phyloP scores from a whole-genome alignment of 139 green algal species.

The Spirogloea muscicola region DNA sequence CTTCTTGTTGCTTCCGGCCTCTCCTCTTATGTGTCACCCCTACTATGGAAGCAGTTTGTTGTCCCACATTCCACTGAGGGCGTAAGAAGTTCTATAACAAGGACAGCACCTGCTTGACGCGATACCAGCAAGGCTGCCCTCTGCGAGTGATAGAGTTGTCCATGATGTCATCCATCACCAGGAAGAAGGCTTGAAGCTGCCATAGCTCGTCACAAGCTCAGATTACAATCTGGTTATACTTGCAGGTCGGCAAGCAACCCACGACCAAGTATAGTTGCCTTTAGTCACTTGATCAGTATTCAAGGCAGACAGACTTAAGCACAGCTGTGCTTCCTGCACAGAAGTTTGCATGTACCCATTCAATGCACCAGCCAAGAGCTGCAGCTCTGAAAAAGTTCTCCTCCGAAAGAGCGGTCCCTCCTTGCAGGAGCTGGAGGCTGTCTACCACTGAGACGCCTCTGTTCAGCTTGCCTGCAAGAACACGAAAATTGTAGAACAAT shows the following conservation, averaged over 20 bases:
- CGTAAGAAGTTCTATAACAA: too few relatives aligned
- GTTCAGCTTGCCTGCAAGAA: constrained; percentile 85
- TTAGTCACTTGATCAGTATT: too few relatives aligned
- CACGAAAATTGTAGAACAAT: neutral
- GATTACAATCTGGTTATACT: too few relatives aligned
- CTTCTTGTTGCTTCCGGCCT: too few relatives aligned
- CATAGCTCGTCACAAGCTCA: constrained; percentile 3
- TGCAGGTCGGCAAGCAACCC: too few relatives aligned
- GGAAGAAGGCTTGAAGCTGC: constrained; percentile 94
- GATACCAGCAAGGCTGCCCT: constrained; percentile 98
- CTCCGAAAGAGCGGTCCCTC: constrained; percentile 47
- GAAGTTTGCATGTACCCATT: too few relatives aligned
- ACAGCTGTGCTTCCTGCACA: too few relatives aligned
- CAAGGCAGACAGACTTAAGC: too few relatives aligned
- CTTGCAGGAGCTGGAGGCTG: constrained; percentile 40
- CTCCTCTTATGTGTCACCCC: too few relatives aligned
- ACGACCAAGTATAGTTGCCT: too few relatives aligned
- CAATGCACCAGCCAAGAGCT: constrained; percentile 94
- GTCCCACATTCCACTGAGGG: too few relatives aligned
- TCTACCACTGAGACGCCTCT: constrained; percentile 93
- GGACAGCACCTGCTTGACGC: constrained; percentile 52
- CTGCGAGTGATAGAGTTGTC: constrained; percentile 90
- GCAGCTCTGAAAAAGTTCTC: constrained; percentile 75
- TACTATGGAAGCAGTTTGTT: too few relatives aligned
- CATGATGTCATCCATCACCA: constrained; percentile 99